Percentiles rank a stretch among this genome's conserved stretches.
Conservation (phyloP, 2,329 filamentous ascomycete species). For the Xylaria sp. region DNA sequence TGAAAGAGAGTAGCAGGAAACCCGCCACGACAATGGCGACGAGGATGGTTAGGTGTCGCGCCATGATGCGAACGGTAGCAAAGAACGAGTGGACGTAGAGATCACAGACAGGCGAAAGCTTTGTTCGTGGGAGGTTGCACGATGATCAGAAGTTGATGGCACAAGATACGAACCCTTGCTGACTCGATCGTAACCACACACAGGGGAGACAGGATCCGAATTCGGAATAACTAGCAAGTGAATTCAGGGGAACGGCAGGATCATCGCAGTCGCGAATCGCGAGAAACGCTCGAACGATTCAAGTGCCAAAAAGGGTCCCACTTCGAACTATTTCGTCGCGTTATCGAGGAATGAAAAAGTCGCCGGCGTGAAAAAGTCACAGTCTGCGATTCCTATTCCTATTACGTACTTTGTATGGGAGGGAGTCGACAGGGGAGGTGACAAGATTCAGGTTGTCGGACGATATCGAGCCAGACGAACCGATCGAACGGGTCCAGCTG, state of each 20-base stretch:
- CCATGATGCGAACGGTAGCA: constrained; percentile 36
- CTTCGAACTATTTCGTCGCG: background rate
- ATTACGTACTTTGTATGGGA: no score
- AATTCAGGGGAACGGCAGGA: constrained; percentile 2
- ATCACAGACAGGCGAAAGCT: background rate
- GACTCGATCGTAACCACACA: no score
- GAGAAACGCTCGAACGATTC: background rate
- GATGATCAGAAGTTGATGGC: background rate
- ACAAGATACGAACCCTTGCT: background rate
- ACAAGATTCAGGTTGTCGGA: background rate
- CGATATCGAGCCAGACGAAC: background rate
- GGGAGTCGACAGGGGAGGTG: no score
- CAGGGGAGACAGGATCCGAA: background rate
- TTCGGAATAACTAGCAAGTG: no score
- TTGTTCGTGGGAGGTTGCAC: background rate
- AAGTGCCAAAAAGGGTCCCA: background rate
- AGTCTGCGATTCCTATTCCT: no score
- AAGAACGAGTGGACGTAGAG: background rate
- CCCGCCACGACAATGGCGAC: constrained; percentile 50
- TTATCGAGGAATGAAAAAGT: background rate
- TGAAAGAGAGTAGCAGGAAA: constrained; percentile 54
- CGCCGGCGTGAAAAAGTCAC: no score
- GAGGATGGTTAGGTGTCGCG: constrained; percentile 50
- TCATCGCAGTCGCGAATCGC: constrained; percentile 9
- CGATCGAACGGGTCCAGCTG: background rate